phyloP scores from a whole-genome alignment of 148 eudicot species.

The Persicaria maculosa region DNA sequence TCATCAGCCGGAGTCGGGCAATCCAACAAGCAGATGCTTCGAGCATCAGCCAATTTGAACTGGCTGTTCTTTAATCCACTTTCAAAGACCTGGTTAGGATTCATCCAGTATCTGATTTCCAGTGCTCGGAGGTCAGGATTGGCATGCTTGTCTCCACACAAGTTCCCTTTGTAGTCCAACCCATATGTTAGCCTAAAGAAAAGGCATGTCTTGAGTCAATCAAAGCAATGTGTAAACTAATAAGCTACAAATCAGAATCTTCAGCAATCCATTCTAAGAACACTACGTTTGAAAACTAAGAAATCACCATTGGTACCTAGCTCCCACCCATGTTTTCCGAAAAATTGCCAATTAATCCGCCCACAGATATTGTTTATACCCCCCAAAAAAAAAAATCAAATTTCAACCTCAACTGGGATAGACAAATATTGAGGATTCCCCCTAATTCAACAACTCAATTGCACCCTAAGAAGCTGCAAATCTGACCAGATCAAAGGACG shows the following conservation, averaged over 20 bases:
- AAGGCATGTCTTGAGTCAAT: neutral
- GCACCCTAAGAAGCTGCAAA: slow-evolving; percentile 2
- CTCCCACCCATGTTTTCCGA: too few species aligned
- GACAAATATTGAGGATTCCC: neutral
- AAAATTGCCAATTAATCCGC: neutral
- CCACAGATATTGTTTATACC: neutral
- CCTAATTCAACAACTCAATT: neutral
- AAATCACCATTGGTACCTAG: neutral
- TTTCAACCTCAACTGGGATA: neutral
- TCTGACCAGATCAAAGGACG: neutral
- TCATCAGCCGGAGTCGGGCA: slow-evolving; percentile 91
- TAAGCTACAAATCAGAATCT: slow-evolving; percentile 2
- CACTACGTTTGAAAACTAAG: neutral
- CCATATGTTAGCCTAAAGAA: slow-evolving; percentile 67
- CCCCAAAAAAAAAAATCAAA: neutral
- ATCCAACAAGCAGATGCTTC: slow-evolving; percentile 84
- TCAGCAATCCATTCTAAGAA: neutral
- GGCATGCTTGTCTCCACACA: slow-evolving; percentile 79
- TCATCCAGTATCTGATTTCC: slow-evolving; percentile 82
- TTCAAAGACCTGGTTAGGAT: slow-evolving; percentile 91
- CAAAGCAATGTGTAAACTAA: neutral
- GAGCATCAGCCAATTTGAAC: slow-evolving; percentile 67
- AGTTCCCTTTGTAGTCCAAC: slow-evolving; percentile 90
- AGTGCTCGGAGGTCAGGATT: slow-evolving; percentile 65
- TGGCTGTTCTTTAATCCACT: slow-evolving; percentile 56